phyloP scores from a whole-genome alignment of 2,329 filamentous ascomycete genomes.

The Penicillium occitanis region DNA sequence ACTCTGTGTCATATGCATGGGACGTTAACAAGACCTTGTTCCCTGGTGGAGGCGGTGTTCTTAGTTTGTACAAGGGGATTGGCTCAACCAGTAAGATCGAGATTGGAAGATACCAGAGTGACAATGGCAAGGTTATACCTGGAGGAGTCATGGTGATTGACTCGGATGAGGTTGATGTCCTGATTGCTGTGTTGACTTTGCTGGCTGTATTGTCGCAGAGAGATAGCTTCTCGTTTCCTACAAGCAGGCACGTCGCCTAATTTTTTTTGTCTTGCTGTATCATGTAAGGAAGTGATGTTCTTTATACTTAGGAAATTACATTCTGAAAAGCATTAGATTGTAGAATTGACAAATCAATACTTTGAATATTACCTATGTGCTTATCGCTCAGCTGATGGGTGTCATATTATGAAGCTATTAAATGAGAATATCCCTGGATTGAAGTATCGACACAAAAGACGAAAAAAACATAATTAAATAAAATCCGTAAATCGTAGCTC shows the following conservation, averaged over 20 bases:
- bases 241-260: constrained; percentile 16
- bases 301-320: not conserved
- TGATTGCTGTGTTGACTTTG: constrained; percentile 18
- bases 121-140: constrained; percentile 16
- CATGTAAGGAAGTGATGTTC: not conserved
- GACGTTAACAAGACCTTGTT: constrained; percentile 19
- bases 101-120: constrained; percentile 20
- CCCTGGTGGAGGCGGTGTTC: constrained; percentile 19
- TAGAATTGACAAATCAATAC: not conserved
- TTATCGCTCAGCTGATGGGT: not conserved
- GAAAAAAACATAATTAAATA: not conserved
- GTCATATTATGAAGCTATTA: not conserved
- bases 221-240: constrained; percentile 19
- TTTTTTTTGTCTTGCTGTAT: not conserved
- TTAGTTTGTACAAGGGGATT: constrained; percentile 18
- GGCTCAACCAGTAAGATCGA: constrained; percentile 17
- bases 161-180: constrained; percentile 17
- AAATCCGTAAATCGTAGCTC: not conserved
- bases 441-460: not conserved
- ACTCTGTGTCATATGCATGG: constrained; percentile 18
- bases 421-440: not conserved
- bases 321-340: constrained; percentile 3
- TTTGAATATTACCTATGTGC: not conserved
- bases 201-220: constrained; percentile 17
- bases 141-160: constrained; percentile 18